Evolutionary conservation across 108 stramenopile genomes (phyloP).

Genomic region (Cyclotella sp.): DNA sequence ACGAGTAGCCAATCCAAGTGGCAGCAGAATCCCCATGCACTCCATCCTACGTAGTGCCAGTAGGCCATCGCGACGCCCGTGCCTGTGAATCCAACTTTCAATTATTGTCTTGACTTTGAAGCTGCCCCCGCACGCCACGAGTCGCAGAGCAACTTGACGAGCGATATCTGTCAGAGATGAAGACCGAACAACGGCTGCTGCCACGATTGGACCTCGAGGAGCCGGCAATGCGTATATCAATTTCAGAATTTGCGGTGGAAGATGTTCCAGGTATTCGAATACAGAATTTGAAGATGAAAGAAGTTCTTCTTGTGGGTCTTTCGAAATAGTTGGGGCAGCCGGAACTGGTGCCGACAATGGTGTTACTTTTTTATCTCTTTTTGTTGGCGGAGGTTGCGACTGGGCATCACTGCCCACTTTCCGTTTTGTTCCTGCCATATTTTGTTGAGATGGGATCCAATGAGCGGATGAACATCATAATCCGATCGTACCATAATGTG

Average conservation of each 20-base stretch:
- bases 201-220: constrained; percentile 42
- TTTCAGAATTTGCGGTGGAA: constrained; percentile 35
- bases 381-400: constrained; percentile 1
- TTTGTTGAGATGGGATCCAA: background rate
- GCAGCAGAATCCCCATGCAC: constrained; percentile 41
- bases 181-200: constrained; percentile 41
- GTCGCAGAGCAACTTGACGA: constrained; percentile 39
- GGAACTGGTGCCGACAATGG: background rate
- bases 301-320: constrained; percentile 25
- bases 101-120: constrained; percentile 38
- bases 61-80: constrained; percentile 30
- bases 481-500: background rate
- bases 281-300: constrained; percentile 43
- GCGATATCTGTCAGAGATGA: constrained; percentile 45
- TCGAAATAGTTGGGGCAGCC: background rate
- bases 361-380: constrained; percentile 9
- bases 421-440: constrained; percentile 21
- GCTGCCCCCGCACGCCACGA: constrained; percentile 47
- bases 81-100: constrained; percentile 40
- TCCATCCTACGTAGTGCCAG: constrained; percentile 43
- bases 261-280: constrained; percentile 48
- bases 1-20: constrained; percentile 29
- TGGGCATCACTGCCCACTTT: constrained; percentile 1
- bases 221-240: constrained; percentile 40
- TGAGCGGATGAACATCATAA: background rate